Base-by-base conservation (phyloP, 2,329 filamentous ascomycete genomes). In the Penicillium vulpinum region DNA sequence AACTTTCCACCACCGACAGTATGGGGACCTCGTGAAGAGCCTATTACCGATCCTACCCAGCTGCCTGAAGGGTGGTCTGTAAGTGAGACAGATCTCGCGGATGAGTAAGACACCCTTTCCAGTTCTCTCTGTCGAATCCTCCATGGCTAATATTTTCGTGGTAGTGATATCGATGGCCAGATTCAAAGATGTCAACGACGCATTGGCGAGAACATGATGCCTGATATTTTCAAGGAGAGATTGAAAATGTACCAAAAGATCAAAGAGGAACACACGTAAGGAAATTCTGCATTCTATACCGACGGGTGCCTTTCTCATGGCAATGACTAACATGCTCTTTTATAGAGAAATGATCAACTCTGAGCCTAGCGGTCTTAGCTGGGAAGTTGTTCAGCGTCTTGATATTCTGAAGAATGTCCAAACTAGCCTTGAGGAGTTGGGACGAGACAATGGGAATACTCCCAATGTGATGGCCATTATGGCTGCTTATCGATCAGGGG, bases 271-370 rank as follows among this genome's bases (percentile, higher is more conserved):
- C 28, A 15, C 11, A 50, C 6, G 49, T 51, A 26, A 35, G 49
- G 6, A 51, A 21, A 16, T 16, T 15, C n/a, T 13, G 1, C 7
- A 22, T 41, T n/a, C 8, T 16, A 16, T 24, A 18, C 46, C 33
- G n/a, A n/a, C n/a, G n/a, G n/a, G 9, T 29, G 11, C 3, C 16
- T 41, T 35, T 28, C 10, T 41, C 5, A 26, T 22, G 11, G 5
- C 10, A 51, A 21, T 18, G 28, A n/a, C 38, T 51, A 24, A 33
- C 22, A 5, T 10, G 5, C 18, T 24, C 29, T 28, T 15, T 24
- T 43, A n/a, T 16, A 51, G 49, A 13, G 49, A 51, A 1, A 51
- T 51, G 49, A 51, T 51, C 21, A 51, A 26, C 2, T 39, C 49
- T 11, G 49, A 52, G 39, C 39, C 49, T 16, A 2, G 15, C 3